phyloP scores from a whole-genome alignment of 78 protist genomes.

The Andalucia godoyi region DNA sequence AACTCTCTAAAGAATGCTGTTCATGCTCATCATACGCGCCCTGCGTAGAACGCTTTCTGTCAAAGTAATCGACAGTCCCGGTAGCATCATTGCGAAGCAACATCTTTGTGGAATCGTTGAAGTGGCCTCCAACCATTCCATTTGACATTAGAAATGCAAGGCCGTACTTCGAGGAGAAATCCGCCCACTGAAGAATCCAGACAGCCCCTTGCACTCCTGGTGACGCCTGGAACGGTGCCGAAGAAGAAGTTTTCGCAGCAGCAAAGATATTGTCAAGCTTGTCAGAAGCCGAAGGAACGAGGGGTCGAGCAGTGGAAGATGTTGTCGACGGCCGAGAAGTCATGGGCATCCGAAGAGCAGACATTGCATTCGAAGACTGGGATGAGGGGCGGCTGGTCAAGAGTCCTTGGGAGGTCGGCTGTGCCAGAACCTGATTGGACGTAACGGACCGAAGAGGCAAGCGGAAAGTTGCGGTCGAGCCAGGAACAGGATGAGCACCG shows the following conservation, averaged over 20 bases:
- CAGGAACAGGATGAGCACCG: too few relatives aligned
- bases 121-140: constrained; percentile 68
- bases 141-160: constrained; percentile 69
- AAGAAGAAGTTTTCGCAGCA: background rate
- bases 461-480: too few relatives aligned
- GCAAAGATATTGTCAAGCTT: background rate
- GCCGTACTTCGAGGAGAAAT: constrained; percentile 86
- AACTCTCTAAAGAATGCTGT: background rate
- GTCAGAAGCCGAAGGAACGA: too few relatives aligned
- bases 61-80: constrained; percentile 35
- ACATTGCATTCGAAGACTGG: too few relatives aligned
- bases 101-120: constrained; percentile 75
- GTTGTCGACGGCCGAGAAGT: background rate
- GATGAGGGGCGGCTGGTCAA: too few relatives aligned
- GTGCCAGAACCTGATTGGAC: too few relatives aligned
- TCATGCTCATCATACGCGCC: background rate
- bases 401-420: too few relatives aligned
- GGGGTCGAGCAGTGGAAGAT: too few relatives aligned
- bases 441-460: too few relatives aligned
- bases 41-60: background rate
- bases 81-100: constrained; percentile 16
- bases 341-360: too few relatives aligned
- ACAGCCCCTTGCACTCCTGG: background rate
- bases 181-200: constrained; percentile 57
- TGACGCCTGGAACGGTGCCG: background rate